Percentiles rank a stretch among this genome's conserved stretches.
Evolutionary conservation across 768 basidiomycete species (phyloP).

Genomic region (Megacollybia marginata): DNA sequence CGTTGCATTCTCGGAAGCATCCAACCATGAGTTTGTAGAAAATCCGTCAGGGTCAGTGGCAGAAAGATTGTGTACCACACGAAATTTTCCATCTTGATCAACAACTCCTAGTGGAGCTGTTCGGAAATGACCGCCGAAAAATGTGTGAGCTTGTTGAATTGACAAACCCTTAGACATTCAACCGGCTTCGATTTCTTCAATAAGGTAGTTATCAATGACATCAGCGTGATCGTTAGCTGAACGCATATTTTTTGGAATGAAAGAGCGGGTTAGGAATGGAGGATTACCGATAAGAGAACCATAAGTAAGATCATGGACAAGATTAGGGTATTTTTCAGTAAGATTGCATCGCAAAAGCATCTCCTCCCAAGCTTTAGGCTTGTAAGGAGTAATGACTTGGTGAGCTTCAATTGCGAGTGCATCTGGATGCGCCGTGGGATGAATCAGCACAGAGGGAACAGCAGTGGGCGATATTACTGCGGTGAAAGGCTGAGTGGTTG

Average conservation of each 20-base stretch:
- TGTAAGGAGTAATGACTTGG: slow-evolving; percentile 4
- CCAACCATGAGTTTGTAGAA: slow-evolving; percentile 7
- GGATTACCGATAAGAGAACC: slow-evolving; percentile 9
- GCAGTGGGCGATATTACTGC: too few species aligned
- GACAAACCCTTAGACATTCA: slow-evolving; percentile 3
- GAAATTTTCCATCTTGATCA: slow-evolving; percentile 7
- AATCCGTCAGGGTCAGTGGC: slow-evolving; percentile 1
- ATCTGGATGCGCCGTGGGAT: slow-evolving; percentile 2
- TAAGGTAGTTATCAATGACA: slow-evolving; percentile 5
- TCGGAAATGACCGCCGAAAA: slow-evolving; percentile 4
- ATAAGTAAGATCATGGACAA: slow-evolving; percentile 3
- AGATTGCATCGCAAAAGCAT: slow-evolving; percentile 6
- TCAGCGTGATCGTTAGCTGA: neutral
- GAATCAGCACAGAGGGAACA: too few species aligned
- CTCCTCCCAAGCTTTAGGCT: neutral
- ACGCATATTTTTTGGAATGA: neutral
- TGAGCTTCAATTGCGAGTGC: slow-evolving; percentile 6
- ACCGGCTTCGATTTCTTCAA: slow-evolving; percentile 2
- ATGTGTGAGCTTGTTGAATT: slow-evolving; percentile 1
- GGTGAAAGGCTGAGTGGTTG: too few species aligned
- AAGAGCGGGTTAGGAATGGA: slow-evolving; percentile 4
- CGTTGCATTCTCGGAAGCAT: slow-evolving; percentile 1
- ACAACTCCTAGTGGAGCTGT: slow-evolving; percentile 5
- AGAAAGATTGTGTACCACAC: slow-evolving; percentile 6
- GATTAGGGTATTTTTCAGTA: slow-evolving; percentile 6